Evolutionary conservation across 2,329 filamentous ascomycete genomes (phyloP).

Genomic region (Aspergillus oerlinghausenensis): DNA sequence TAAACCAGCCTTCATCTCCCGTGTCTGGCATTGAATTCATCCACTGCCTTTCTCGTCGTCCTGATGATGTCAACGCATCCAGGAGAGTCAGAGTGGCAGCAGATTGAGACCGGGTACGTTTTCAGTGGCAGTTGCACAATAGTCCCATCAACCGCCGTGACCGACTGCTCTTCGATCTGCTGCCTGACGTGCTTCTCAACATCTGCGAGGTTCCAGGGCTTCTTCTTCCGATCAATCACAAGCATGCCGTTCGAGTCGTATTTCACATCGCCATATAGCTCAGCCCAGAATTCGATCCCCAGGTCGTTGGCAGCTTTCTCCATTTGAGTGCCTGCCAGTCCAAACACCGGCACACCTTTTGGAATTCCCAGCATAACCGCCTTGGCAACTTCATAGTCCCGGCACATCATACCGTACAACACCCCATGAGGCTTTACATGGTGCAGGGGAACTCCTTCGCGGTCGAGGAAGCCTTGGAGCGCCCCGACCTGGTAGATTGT

Average conservation of each 20-base stretch:
- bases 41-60: conserved; percentile 35
- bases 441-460: conserved; percentile 52
- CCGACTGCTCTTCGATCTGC: conserved; percentile 39
- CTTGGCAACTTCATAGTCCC: conserved; percentile 48
- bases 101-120: conserved; percentile 41
- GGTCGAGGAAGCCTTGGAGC: conserved; percentile 55
- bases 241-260: conserved; percentile 49
- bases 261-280: conserved; percentile 55
- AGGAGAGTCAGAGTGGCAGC: conserved; percentile 47
- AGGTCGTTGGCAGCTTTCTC: conserved; percentile 52
- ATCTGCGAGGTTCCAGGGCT: conserved; percentile 41
- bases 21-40: conserved; percentile 36
- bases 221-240: conserved; percentile 57
- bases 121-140: conserved; percentile 37
- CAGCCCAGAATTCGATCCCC: conserved; percentile 50
- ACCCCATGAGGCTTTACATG: conserved; percentile 62
- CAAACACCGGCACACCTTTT: conserved; percentile 49
- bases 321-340: conserved; percentile 51
- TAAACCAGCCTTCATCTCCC: neutral
- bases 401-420: conserved; percentile 55
- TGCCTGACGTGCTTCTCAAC: conserved; percentile 40
- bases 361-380: conserved; percentile 53
- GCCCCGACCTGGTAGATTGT: conserved; percentile 62
- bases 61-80: conserved; percentile 43
- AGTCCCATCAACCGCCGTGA: conserved; percentile 40